Base-by-base conservation (phyloP, 129 eudicot genomes). In the Centella asiatica region DNA sequence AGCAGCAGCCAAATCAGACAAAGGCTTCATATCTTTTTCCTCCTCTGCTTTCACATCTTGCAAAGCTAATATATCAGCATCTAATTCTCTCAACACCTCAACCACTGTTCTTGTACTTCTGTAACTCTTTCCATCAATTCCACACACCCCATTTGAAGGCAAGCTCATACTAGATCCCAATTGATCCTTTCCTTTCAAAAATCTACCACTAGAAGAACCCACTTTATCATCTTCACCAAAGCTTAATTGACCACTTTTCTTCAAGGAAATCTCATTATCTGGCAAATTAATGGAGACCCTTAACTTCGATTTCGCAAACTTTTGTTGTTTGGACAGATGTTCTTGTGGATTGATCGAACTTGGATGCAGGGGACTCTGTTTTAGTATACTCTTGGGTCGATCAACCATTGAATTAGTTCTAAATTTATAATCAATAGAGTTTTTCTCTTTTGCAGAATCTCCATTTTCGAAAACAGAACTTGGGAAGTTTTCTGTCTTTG, bases 21-120 rank as follows among this genome's bases (percentile, higher is more conserved):
- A 69, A 7, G 99, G 99, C 68, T 73, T 84, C 99, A 92, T 92
- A 19, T 68, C 83, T 54, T 72, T 87, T 67, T 87, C 96, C 59
- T 92, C 99, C 73, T 87, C 99, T 4, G 99, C 99, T 64, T 87
- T 92, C 13, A 92, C 96, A 72, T 92, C 96, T 68, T 92, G 99
- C 73, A 92, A 66, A 60, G 95, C 99, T 72, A 87, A 69, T 29
- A 92, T 79, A 80, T 87, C 99, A 9, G 96, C 99, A 67, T 92
- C 77, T 71, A 92, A 34, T 61, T 92, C 99, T 64, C 77, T 84
- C 67, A 92, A 65, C 2, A 92, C 99, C 42, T 92, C 96, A 29
- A 86, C 70, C 46, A 86, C 81, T 3, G 85, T 80, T 55, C 80
- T 74, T 5, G 71, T 61, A 59, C 83, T 72, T 65, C 78, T 72